Base-by-base conservation (phyloP, 495 filamentous ascomycete genomes). In the Penicillium waksmanii region DNA sequence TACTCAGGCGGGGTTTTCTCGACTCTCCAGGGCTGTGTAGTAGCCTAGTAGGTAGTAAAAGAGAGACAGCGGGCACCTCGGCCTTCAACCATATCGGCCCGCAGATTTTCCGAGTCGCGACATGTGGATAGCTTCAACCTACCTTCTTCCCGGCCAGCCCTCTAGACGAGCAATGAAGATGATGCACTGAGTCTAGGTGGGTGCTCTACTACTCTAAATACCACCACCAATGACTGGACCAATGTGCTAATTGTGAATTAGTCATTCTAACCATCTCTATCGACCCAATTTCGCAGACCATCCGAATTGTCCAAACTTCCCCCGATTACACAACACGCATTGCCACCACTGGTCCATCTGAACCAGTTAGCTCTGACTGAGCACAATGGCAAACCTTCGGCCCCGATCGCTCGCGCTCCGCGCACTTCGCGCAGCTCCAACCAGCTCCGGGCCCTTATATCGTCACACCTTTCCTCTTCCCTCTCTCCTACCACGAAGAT, bases 111-210 rank as follows among this genome's bases (percentile, higher is more conserved):
- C 51, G 51, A 35, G 42, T 52, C 55, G 54, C 51, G 54, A 55
- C 58, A 58, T 36, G 46, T 47, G 53, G 51, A 48, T 53, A 64
- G 58, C 65, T 70, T 66, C 64, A 67, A 57, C 58, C 59, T 63
- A 44, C 44, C n/a, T 53, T 52, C 47, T 19, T 33, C 18, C 17
- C 19, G 44, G 53, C 48, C 55, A 56, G 58, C 5, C 5, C 36
- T 31, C 25, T 35, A 17, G 25, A 31, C 27, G 6, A 31, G 27
- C 27, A 31, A 31, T 31, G 27, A 31, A 31, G 8, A 6, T 31
- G 8, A 31, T 31, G 27, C 27, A 31, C 6, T 31, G 27, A 9
- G 7, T 7, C 27, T 31, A 31, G 27, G 27, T 31, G 8, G 27
- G 27, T 31, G 27, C 8, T 6, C 3, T 31, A 31, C 27, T 8